Conservation (phyloP, 2,329 filamentous ascomycete species). For the Exophiala calicioides region DNA sequence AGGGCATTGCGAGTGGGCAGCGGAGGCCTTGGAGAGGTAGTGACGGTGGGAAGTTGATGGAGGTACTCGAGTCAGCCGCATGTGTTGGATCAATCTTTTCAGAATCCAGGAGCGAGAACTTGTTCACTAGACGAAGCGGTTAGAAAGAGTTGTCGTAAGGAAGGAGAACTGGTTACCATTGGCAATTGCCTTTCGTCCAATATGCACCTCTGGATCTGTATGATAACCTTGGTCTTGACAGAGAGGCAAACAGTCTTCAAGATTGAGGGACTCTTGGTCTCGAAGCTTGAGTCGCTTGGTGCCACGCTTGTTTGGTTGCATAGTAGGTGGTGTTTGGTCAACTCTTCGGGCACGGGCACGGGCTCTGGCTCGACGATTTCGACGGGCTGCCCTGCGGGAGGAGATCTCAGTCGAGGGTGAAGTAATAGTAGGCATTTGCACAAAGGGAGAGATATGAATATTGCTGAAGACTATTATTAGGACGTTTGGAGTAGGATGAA, state of each 20-base stretch:
- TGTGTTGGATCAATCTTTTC: background rate
- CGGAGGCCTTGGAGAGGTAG: background rate
- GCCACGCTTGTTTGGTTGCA: background rate
- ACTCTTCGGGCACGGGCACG: too few relatives aligned
- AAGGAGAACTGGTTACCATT: constrained; percentile 1
- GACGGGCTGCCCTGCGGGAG: constrained; percentile 1
- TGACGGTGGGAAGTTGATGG: background rate
- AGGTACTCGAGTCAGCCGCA: background rate
- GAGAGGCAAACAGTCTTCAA: constrained; percentile 15
- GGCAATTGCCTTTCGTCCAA: constrained; percentile 2
- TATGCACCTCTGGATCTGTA: constrained; percentile 19
- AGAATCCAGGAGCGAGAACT: constrained; percentile 10
- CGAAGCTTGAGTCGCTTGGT: constrained; percentile 13
- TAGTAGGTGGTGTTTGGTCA: background rate
- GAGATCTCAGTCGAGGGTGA: background rate
- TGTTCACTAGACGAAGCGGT: constrained; percentile 7
- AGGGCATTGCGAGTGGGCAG: background rate
- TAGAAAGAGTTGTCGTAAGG: background rate
- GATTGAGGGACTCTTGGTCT: constrained; percentile 13
- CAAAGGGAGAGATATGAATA: constrained; percentile 4
- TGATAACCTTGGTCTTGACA: constrained; percentile 22
- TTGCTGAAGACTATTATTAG: background rate
- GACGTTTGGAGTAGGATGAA: too few relatives aligned
- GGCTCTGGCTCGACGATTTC: constrained; percentile 2
- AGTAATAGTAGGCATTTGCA: constrained; percentile 1